phyloP scores from a whole-genome alignment of 352 stramenopile species.

The Phytopythium montanum region DNA sequence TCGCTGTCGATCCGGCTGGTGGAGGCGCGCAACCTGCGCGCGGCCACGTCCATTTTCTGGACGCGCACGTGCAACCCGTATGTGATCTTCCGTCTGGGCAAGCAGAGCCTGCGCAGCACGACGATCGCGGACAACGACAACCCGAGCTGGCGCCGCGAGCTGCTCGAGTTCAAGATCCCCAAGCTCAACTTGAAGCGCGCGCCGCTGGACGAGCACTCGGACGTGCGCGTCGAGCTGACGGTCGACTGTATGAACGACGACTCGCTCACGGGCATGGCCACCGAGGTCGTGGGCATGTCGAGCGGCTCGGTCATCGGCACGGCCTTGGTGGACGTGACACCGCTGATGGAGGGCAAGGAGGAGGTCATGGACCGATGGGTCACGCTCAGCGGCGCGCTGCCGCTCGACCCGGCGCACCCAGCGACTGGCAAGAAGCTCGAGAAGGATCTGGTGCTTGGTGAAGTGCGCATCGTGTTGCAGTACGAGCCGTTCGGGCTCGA shows the following conservation, averaged over 20 bases:
- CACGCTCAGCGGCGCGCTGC: slow-evolving; percentile 47
- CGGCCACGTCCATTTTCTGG: slow-evolving; percentile 78
- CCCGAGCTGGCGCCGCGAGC: slow-evolving; percentile 67
- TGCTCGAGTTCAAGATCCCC: slow-evolving; percentile 70
- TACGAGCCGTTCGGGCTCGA: slow-evolving; percentile 82
- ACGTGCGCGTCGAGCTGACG: slow-evolving; percentile 68
- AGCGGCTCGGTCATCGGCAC: slow-evolving; percentile 78
- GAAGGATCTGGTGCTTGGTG: slow-evolving; percentile 52
- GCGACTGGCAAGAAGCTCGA: slow-evolving; percentile 38
- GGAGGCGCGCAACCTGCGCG: slow-evolving; percentile 64
- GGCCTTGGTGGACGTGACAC: slow-evolving; percentile 60
- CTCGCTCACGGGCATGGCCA: slow-evolving; percentile 69
- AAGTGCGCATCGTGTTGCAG: slow-evolving; percentile 74
- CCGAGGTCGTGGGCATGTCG: slow-evolving; percentile 71
- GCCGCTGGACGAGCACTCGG: slow-evolving; percentile 58
- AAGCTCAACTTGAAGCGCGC: slow-evolving; percentile 62
- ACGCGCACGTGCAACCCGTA: slow-evolving; percentile 80
- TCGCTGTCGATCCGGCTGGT: slow-evolving; percentile 70
- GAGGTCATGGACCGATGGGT: slow-evolving; percentile 81
- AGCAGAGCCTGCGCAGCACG: slow-evolving; percentile 58
- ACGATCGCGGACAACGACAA: slow-evolving; percentile 74
- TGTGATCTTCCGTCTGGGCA: slow-evolving; percentile 80
- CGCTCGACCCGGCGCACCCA: slow-evolving; percentile 6
- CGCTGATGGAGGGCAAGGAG: slow-evolving; percentile 70
- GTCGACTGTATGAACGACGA: slow-evolving; percentile 85